phyloP scores from a whole-genome alignment of 225 moss, liverwort and hornwort species.

The Marchantia paleacea region DNA sequence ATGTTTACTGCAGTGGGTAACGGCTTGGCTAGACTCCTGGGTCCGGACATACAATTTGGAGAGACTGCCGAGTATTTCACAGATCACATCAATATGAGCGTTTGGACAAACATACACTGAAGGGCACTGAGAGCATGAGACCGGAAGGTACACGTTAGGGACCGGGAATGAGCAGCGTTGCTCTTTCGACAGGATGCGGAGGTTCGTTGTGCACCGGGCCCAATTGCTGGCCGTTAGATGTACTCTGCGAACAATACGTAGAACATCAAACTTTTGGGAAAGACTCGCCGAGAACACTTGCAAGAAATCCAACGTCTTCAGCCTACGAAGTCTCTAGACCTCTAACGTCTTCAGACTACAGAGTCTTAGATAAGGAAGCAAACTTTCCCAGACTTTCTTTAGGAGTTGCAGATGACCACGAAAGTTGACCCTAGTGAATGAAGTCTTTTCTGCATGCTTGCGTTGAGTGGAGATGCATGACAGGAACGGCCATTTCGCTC shows the following conservation, averaged over 20 bases:
- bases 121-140: not conserved
- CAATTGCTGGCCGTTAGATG: conserved; percentile 2
- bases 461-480: not conserved
- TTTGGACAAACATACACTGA: not conserved
- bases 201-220: not conserved
- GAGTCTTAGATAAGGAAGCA: not conserved
- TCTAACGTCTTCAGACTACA: not conserved
- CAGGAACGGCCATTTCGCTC: not conserved
- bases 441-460: not conserved
- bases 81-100: not conserved
- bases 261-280: not conserved
- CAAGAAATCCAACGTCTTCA: not conserved
- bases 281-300: too few relatives aligned
- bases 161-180: not conserved
- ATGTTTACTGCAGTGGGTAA: not conserved
- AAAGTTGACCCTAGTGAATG: not conserved
- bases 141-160: not conserved
- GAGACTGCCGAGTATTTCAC: not conserved
- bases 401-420: not conserved
- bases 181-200: not conserved
- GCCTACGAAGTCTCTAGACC: not conserved
- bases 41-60: not conserved
- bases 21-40: not conserved
- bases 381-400: too few relatives aligned
- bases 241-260: not conserved